A percentile compares a stretch with the other conserved stretches of the same genome.
Conservation (phyloP, 495 filamentous ascomycete genomes). For the Neurospora sp. region DNA sequence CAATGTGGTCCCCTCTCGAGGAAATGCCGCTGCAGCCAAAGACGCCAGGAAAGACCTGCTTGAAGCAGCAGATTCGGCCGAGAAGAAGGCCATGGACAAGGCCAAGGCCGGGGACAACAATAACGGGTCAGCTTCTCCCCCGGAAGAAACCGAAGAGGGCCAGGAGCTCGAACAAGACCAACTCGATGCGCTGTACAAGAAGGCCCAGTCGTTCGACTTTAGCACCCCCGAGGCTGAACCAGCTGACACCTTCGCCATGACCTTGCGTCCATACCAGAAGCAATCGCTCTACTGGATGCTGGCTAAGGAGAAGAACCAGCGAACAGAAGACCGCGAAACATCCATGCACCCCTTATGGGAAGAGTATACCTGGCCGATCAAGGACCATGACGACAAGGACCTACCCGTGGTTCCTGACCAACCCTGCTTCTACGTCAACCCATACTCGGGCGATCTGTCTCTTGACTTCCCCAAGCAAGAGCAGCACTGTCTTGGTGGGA, state of each 20-base stretch:
- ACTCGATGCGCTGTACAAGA: slow-evolving; percentile 86
- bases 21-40: slow-evolving; percentile 65
- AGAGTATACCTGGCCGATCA: slow-evolving; percentile 80
- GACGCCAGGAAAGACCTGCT: slow-evolving; percentile 74
- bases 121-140: slow-evolving; percentile 33
- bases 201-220: slow-evolving; percentile 95
- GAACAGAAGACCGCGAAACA: slow-evolving; percentile 44
- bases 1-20: slow-evolving; percentile 61
- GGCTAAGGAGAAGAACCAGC: slow-evolving; percentile 75
- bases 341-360: slow-evolving; percentile 99
- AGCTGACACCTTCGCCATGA: slow-evolving; percentile 67
- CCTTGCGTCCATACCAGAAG: slow-evolving; percentile 85
- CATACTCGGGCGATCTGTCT: slow-evolving; percentile 92
- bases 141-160: slow-evolving; percentile 69
- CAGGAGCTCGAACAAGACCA: slow-evolving; percentile 92
- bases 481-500: slow-evolving; percentile 87
- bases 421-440: slow-evolving; percentile 83
- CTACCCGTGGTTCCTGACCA: slow-evolving; percentile 53
- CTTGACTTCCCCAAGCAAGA: slow-evolving; percentile 86
- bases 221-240: slow-evolving; percentile 78
- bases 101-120: slow-evolving; percentile 26
- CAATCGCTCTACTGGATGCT: slow-evolving; percentile 96
- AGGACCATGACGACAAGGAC: slow-evolving; percentile 75
- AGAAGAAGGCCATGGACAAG: slow-evolving; percentile 58
- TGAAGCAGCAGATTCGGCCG: slow-evolving; percentile 74